Evolutionary conservation across 2,329 filamentous ascomycete genomes (phyloP).

Genomic region (Hypoxylon sp.): DNA sequence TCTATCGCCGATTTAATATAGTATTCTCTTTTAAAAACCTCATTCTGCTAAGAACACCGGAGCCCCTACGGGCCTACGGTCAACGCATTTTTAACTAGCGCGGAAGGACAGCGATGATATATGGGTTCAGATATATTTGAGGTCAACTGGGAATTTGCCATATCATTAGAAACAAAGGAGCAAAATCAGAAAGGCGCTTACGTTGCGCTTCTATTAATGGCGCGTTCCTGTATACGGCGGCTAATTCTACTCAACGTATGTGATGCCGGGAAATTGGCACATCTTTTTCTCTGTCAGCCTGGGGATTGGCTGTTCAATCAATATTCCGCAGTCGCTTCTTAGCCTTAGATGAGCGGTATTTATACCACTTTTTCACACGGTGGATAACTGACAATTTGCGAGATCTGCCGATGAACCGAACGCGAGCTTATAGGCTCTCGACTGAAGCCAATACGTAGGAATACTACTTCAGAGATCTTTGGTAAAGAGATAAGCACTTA

Average conservation of each 20-base stretch:
- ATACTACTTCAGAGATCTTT: constrained; percentile 1
- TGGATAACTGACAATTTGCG: constrained; percentile 24
- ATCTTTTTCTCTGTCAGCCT: constrained; percentile 30
- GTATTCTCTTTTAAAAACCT: background rate
- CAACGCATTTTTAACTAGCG: background rate
- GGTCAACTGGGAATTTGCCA: background rate
- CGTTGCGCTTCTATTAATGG: constrained; percentile 13
- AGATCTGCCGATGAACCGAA: constrained; percentile 35
- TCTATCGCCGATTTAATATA: background rate
- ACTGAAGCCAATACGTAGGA: constrained; percentile 26
- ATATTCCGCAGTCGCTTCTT: constrained; percentile 25
- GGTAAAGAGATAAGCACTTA: background rate
- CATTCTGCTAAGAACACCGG: background rate
- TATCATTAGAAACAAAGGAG: constrained; percentile 16
- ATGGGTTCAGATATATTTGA: background rate
- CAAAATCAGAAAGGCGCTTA: constrained; percentile 6
- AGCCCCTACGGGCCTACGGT: background rate
- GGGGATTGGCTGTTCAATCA: constrained; percentile 9
- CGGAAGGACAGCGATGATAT: background rate
- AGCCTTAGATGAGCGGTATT: constrained; percentile 16
- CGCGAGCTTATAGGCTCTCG: constrained; percentile 18
- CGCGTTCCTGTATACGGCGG: constrained; percentile 28
- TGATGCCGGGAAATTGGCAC: constrained; percentile 42
- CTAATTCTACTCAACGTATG: constrained; percentile 35
- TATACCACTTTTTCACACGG: constrained; percentile 33